Evolutionary conservation across 176 grass and related monocot species (phyloP), one percentile per base, ranked within the genome.

Genomic region (Ensete glaucum): DNA sequence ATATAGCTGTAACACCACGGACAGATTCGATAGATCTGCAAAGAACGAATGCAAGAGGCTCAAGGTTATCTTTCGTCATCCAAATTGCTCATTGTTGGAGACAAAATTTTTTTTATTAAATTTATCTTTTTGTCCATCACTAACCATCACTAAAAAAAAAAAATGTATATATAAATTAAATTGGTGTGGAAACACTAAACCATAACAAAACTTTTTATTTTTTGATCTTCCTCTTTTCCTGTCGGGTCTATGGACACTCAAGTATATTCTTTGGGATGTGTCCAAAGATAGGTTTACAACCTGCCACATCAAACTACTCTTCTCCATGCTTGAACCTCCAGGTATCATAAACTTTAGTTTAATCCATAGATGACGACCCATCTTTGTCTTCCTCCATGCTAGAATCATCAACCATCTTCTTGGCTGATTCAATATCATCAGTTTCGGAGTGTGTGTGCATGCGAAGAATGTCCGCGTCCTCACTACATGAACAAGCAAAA

Each of bases 391-490:
- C 80, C 71, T 82, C 77, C 9, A 50, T 58, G 51, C 87, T 86
- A 81, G 85, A 77, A 83, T 88, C 86, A 59, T 84, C 78, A 0
- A 80, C 56, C 96, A 95, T 99, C 86, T 83, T 99, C 79, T 83
- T 80, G 72, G 89, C 75, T 16, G 88, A 94, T 76, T 99, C 85
- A 13, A 99, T 84, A 71, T 94, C 91, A 75, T 84, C 88, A 0
- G 69, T 82, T 62, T 85, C 86, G 22, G 91, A 94, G n/a, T 88
- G 78, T 64, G 82, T 87, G 20, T 84, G 82, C 53, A 84, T 86
- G 52, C 88, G 86, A 56, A 95, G 76, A 72, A 82, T 88, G 11
- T 99, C 83, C 66, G 86, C 91, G 72, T 99, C 96, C 80, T 99
- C 96, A 79, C 95, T 99, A 77, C 73, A 43, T 43, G 34, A 56